Base-by-base conservation (phyloP, 768 basidiomycete species). In the Crepidotus variabilis region DNA sequence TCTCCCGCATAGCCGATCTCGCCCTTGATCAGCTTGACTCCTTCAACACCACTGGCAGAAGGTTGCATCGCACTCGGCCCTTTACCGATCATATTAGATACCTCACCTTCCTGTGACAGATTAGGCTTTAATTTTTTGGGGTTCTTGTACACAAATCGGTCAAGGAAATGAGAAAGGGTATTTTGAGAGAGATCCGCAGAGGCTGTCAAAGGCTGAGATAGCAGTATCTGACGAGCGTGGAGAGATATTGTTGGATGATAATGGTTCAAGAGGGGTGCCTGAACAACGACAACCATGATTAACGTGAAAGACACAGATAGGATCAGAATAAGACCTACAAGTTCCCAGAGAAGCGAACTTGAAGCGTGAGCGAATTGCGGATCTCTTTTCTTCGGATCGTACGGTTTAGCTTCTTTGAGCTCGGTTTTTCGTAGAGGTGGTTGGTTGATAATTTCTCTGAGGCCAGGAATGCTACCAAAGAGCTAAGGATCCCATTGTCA, bases 11-110 rank as follows among this genome's bases (percentile, higher is more conserved):
- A 34, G 11, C 55, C 50, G 28, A 79, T 73, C 55, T 87, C 83
- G 2, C 86, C 85, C 64, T 80, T 84, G 47, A 84, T 67, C 43
- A 93, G 78, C 72, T 88, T 92, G 39, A 92, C 85, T 2, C 90
- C 84, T 1, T 87, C 87, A n/a, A 80, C 61, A 1, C 76, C 78
- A 49, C 79, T 80, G 6, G 89, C 88, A 1, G 87, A 85, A n/a
- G 94, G 94, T 72, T 99, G 96, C 97, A 98, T 98, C 54, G 91
- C 90, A 59, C 88, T 92, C 0, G 84, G 78, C n/a, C 94, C 95
- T 66, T 86, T 88, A 7, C 81, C 55, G 39, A 43, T 11, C 18
- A 14, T 28, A 51, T 4, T 22, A 32, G 55, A 20, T 28, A 56
- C 65, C 46, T 64, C 70, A 22, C 71, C 68, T 6, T 67, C 71